phyloP scores from a whole-genome alignment of 768 basidiomycete genomes.

The Boletus subcaerulescens region DNA sequence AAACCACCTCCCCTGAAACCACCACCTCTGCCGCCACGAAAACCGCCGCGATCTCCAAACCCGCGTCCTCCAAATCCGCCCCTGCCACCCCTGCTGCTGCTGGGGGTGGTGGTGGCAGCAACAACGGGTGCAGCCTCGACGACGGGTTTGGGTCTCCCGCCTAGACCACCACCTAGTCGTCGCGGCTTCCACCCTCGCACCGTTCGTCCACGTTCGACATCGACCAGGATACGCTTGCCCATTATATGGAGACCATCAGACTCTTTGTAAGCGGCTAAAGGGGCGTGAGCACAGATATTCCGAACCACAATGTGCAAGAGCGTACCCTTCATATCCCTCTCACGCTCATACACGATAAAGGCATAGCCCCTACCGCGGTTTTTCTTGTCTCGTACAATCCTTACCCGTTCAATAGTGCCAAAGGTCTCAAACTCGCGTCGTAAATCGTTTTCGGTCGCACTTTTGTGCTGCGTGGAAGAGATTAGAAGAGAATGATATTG shows the following conservation, averaged over 20 bases:
- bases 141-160: constrained; percentile 85
- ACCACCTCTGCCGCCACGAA: constrained; percentile 42
- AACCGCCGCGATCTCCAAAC: constrained; percentile 35
- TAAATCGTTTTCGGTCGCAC: constrained; percentile 86
- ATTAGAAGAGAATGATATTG: constrained; percentile 9
- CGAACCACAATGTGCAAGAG: constrained; percentile 9
- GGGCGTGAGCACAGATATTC: constrained; percentile 16
- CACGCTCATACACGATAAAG: constrained; percentile 96
- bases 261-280: constrained; percentile 91
- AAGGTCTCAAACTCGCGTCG: constrained; percentile 94
- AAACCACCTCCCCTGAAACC: constrained; percentile 46
- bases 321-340: constrained; percentile 98
- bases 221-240: constrained; percentile 94
- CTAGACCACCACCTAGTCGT: constrained; percentile 95
- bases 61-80: constrained; percentile 45
- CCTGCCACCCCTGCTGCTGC: constrained; percentile 28
- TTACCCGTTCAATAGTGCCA: constrained; percentile 91
- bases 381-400: constrained; percentile 91
- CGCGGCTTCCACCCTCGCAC: constrained; percentile 99
- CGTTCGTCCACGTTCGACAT: constrained; percentile 96
- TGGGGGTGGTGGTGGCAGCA: neutral
- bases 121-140: constrained; percentile 42
- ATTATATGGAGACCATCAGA: constrained; percentile 95
- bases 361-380: constrained; percentile 88
- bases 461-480: constrained; percentile 67